Evolutionary conservation across 306 rosid species (phyloP), one percentile per base, ranked within the genome.

Genomic region (Vigna nakashimae): DNA sequence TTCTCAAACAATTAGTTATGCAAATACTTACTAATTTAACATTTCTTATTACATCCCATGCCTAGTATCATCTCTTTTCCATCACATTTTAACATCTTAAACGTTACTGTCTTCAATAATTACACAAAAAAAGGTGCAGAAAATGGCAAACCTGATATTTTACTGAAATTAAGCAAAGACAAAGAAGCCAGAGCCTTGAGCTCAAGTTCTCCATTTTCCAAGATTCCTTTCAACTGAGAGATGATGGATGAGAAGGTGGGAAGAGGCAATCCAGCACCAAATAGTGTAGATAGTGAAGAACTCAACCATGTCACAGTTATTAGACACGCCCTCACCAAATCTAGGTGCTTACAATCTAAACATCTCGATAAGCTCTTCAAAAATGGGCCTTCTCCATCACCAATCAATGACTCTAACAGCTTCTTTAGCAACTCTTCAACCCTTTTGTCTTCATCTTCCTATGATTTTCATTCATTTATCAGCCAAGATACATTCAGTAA

Each of bases 161-260:
- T 87, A 86, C 90, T 91, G 86, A 93, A 87, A 83, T 90, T 87
- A 79, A 90, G 88, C 79, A 93, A 85, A 75, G 88, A 87, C 84
- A 81, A 64, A 24, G 97, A 84, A 79, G 96, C 92, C 81, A 93
- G 91, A 80, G 84, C 78, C 75, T 82, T 86, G 78, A 88, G 90
- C 59, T 91, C 92, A 76, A 88, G 75, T 48, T 81, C 85, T 60
- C 76, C 83, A 48, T 83, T 82, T 77, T 87, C 85, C 30, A 91
- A 78, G 79, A 67, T 79, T 73, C 79, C 79, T 76, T 86, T 87
- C 26, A 93, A 73, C 78, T 74, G 67, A 75, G 83, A 66, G 79
- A 91, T 83, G 67, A 90, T 80, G 50, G 86, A 62, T 75, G 81
- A 77, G 75, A 90, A 88, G 49, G 89, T 74, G 6, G 87, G 70